Percentiles rank a stretch among this genome's conserved stretches.
Evolutionary conservation across 805 yeast genomes (phyloP).

Genomic region (Cyberlindnera euphorbiiphila): DNA sequence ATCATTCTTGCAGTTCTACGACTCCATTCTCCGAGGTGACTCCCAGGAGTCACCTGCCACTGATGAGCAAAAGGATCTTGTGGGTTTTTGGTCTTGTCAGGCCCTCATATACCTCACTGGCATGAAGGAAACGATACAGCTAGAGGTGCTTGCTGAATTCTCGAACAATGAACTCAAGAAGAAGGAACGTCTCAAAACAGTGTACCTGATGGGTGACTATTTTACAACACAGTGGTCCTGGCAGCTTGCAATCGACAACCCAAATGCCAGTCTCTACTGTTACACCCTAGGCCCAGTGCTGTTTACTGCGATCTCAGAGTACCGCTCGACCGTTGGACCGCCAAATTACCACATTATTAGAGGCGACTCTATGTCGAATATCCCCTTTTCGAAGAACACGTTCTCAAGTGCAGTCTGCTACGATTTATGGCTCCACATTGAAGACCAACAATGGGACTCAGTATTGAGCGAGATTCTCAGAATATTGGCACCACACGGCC

Average conservation of each 20-base stretch:
- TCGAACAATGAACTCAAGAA: constrained; percentile 20
- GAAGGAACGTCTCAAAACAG: constrained; percentile 15
- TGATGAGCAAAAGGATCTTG: constrained; percentile 12
- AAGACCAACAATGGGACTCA: constrained; percentile 23
- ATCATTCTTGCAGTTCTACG: constrained; percentile 21
- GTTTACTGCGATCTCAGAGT: constrained; percentile 14
- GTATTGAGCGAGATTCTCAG: constrained; percentile 20
- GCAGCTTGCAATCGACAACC: constrained; percentile 27
- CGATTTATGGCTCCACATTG: constrained; percentile 20
- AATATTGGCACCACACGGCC: constrained; percentile 19
- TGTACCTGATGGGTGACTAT: constrained; percentile 13
- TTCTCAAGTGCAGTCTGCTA: constrained; percentile 21
- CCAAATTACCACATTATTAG: constrained; percentile 21
- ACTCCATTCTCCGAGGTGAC: constrained; percentile 11
- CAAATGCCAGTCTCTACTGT: constrained; percentile 17
- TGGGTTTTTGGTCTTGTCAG: constrained; percentile 22
- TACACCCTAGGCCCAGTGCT: constrained; percentile 18
- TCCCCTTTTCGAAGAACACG: constrained; percentile 22
- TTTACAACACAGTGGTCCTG: constrained; percentile 25
- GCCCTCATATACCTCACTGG: constrained; percentile 24
- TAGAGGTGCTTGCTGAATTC: constrained; percentile 19
- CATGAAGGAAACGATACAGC: constrained; percentile 10
- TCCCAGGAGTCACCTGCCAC: neutral
- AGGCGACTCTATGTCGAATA: constrained; percentile 17
- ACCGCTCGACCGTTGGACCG: constrained; percentile 21